Conservation (phyloP, 352 stramenopile species). For the Blastocystis sp. region DNA sequence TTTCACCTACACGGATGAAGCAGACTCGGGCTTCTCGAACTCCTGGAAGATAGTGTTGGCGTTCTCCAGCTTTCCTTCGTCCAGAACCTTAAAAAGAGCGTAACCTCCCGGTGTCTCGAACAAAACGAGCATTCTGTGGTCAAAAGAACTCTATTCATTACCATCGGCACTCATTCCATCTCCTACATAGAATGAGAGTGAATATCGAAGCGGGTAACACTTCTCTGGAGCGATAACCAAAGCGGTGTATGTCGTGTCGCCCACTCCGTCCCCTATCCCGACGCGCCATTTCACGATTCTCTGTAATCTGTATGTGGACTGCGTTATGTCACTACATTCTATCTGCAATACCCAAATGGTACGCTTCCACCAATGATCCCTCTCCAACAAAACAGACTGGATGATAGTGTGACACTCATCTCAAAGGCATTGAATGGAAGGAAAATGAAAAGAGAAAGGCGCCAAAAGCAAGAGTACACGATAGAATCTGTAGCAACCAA, state of each 20-base stretch:
- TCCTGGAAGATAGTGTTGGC: constrained; percentile 86
- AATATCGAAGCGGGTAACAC: too few relatives aligned
- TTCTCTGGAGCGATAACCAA: neutral
- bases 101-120: constrained; percentile 98
- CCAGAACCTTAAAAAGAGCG: constrained; percentile 97
- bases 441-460: neutral
- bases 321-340: neutral
- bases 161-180: neutral
- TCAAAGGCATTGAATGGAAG: neutral
- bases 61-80: constrained; percentile 85
- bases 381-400: neutral
- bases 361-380: neutral
- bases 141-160: neutral
- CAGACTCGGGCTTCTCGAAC: constrained; percentile 85
- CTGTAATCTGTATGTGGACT: constrained; percentile 10
- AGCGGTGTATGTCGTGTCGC: neutral
- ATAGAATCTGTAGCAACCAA: neutral
- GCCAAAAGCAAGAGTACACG: neutral
- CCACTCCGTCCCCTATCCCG: neutral
- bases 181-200: neutral
- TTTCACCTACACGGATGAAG: constrained; percentile 78
- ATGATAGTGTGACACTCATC: neutral
- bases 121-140: constrained; percentile 88
- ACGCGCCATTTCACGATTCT: neutral
- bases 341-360: neutral